Evolutionary conservation across 106 monocot species (phyloP), one percentile per base, ranked within the genome.

Genomic region (Allium sativum): DNA sequence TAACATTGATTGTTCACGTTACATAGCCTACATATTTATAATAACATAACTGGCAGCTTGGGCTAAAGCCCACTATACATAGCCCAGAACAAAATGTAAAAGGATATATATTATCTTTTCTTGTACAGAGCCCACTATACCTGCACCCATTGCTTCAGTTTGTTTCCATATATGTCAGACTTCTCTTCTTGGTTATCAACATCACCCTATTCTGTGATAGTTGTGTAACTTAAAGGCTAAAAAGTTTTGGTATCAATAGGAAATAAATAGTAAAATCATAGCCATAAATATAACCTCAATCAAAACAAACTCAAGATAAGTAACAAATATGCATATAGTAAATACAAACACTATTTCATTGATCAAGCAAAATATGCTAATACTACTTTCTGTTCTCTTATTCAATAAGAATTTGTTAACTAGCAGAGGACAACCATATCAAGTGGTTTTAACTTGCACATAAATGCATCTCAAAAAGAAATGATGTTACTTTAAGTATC

Each of bases 141-240:
- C 96, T 78, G 91, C 87, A 70, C 91, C 96, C 96, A 88, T 91
- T 53, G 96, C 91, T 74, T 98, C 62, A 16, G 91, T 85, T 84
- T 76, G 62, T 59, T 52, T 65, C 91, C 91, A 73, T 98, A 98
- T 53, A 67, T 73, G 7, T 84, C 84, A 18, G 96, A 98, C 40
- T 82, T 96, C 52, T 79, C 79, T 66, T 71, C 73, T 43, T 75
- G 64, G 53, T 22, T 59, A 52, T 81, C 82, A 64, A 59, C 42
- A 52, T n/a, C 62, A 55, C 53, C 60, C 59, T 77, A 79, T 74
- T 88, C 82, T 56, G 79, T 60, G 46, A 67, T 80, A 31, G 82
- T 74, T 64, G 79, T 47, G 18, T 79, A 73, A 70, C 68, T 56
- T 45, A 74, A 75, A 65, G 72, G 74, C 94, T 95, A 68, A 16